phyloP scores from a whole-genome alignment of 192 early-diverging fungal genomes.

The Backusella mclennaniae region DNA sequence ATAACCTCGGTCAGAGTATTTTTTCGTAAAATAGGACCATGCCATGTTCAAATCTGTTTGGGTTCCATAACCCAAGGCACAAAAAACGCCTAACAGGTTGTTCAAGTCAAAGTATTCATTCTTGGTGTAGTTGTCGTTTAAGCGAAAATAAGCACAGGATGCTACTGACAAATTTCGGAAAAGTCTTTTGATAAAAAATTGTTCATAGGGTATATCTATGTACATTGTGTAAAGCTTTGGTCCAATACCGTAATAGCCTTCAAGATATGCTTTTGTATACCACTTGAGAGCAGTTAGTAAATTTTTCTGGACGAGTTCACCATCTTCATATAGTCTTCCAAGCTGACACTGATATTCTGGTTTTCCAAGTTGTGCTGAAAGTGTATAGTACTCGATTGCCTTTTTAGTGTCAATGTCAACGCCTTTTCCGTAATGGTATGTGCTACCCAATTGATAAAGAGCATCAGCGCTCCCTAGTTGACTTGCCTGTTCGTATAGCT shows the following conservation, averaged over 20 bases:
- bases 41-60: too few relatives aligned
- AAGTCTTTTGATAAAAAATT: neutral
- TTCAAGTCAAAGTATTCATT: too few relatives aligned
- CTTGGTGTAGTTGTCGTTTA: too few relatives aligned
- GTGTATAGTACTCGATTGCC: neutral
- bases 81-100: too few relatives aligned
- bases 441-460: neutral
- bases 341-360: neutral
- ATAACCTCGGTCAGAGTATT: too few relatives aligned
- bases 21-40: too few relatives aligned
- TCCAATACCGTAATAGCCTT: neutral
- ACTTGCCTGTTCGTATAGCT: neutral
- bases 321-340: neutral
- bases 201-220: neutral
- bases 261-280: neutral
- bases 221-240: neutral
- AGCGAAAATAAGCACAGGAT: too few relatives aligned
- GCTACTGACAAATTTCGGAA: neutral
- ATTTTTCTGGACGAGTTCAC: neutral
- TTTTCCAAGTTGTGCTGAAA: neutral
- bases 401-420: neutral
- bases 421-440: neutral
- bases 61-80: too few relatives aligned
- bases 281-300: neutral
- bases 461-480: neutral